A percentile compares a stretch with the other conserved stretches of the same genome.
Conservation (phyloP, 1,139 yeast genomes). For the Groenewaldozyma auringiensis region DNA sequence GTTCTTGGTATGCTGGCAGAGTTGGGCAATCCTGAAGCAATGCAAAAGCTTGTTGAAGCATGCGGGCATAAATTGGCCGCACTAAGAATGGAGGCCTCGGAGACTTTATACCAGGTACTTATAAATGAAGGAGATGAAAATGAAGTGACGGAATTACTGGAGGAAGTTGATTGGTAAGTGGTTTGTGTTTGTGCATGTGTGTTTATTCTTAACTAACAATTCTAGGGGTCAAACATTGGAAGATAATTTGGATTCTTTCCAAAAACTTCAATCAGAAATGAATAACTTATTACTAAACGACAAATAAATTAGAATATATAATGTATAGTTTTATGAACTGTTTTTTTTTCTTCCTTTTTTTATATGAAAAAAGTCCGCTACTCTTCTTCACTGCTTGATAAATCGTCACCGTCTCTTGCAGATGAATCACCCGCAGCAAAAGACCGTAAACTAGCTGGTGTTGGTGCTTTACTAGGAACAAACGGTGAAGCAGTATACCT, state of each 20-base stretch:
- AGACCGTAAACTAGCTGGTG: conserved; percentile 21
- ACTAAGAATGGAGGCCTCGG: conserved; percentile 23
- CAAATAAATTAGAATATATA: too few species aligned
- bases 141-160: conserved; percentile 8
- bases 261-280: too few species aligned
- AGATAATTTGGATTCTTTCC: not conserved
- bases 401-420: conserved; percentile 21
- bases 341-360: too few species aligned
- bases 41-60: conserved; percentile 17
- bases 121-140: conserved; percentile 4
- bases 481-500: conserved; percentile 9
- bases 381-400: conserved; percentile 24
- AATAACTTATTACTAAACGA: too few species aligned
- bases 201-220: not conserved
- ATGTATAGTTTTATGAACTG: too few species aligned
- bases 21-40: conserved; percentile 12
- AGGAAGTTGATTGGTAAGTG: conserved; percentile 14
- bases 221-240: not conserved
- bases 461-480: conserved; percentile 7
- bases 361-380: too few species aligned
- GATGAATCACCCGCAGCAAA: conserved; percentile 13
- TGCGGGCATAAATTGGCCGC: conserved; percentile 17
- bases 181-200: not conserved
- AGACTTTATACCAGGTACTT: conserved; percentile 15
- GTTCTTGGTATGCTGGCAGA: conserved; percentile 17